Conservation (phyloP, 345 rosid genomes). For the Arabis hirsuta region DNA sequence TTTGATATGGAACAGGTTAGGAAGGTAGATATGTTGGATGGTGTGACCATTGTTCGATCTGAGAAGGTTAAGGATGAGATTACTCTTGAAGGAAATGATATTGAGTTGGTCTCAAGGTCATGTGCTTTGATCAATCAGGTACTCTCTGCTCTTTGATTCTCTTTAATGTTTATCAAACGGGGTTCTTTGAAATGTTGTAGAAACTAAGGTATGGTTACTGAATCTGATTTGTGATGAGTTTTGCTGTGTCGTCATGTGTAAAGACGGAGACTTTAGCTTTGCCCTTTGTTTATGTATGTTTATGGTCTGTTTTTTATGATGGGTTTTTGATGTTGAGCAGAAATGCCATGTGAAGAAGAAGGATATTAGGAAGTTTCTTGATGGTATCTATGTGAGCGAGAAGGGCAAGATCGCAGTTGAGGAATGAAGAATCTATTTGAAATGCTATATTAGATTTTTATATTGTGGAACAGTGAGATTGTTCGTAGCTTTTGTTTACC, state of each 20-base stretch:
- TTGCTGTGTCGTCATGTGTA: not conserved
- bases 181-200: not conserved
- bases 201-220: not conserved
- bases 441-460: conserved; percentile 20
- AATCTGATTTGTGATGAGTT: not conserved
- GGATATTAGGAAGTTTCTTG: conserved; percentile 69
- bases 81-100: conserved; percentile 52
- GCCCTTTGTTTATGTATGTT: too few relatives aligned
- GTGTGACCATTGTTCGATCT: conserved; percentile 51
- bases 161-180: not conserved
- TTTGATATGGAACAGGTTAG: conserved; percentile 44
- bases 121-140: conserved; percentile 63
- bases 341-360: conserved; percentile 76
- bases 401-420: conserved; percentile 54
- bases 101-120: conserved; percentile 55
- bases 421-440: conserved; percentile 47
- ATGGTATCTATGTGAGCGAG: conserved; percentile 70
- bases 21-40: conserved; percentile 58
- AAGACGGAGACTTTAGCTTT: not conserved
- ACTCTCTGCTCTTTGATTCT: not conserved
- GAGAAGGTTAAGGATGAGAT: conserved; percentile 62
- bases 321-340: conserved; percentile 40
- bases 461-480: conserved; percentile 12
- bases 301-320: not conserved
- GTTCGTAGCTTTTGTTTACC: conserved; percentile 32